Evolutionary conservation across 768 basidiomycete genomes (phyloP), one percentile per base, ranked within the genome.

Genomic region (Sarcodon aspratus): DNA sequence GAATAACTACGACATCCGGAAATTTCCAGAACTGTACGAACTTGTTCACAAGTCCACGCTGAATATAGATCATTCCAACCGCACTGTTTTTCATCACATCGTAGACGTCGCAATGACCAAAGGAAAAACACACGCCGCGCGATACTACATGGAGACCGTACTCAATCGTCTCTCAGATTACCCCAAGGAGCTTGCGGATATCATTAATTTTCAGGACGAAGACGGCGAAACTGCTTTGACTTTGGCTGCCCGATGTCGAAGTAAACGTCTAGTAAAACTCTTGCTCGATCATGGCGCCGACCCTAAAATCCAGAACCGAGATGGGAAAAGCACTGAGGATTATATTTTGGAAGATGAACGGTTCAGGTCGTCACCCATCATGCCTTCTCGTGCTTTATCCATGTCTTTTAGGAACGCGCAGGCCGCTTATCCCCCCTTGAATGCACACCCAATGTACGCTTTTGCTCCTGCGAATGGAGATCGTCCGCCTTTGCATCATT

Each of bases 111-210:
- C 96, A 11, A 86, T 98, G 79, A 82, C 91, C 36, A 98, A 98
- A 66, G 89, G 89, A 48, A 99, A 99, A 69, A 89, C 92, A 0
- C 96, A 98, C 57, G 96, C 96, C 1, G 91, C 95, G 8, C 78
- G 94, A 18, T 99, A 99, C 67, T 99, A 99, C 66, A 92, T 99
- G 91, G 96, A 99, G 65, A 94, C 91, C 0, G 82, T 98, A 36
- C 74, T 99, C 48, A 74, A 71, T 37, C 78, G 95, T 46, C 74
- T 99, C 36, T 74, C 86, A 6, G 93, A 94, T 59, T 99, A 89
- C 67, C 94, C 96, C 1, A 87, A 87, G 59, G 96, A 99, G 64
- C 69, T 99, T 32, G 90, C 92, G 33, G 96, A 99, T 59, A 91
- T 99, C 44, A 92, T 99, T 66, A 99, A 99, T 61, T 98, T 97